These are phyloP conservation scores for Talaromyces sp. DNA, from an alignment of 2,329 filamentous ascomycete species.

Conservation along the genomic window DNA sequence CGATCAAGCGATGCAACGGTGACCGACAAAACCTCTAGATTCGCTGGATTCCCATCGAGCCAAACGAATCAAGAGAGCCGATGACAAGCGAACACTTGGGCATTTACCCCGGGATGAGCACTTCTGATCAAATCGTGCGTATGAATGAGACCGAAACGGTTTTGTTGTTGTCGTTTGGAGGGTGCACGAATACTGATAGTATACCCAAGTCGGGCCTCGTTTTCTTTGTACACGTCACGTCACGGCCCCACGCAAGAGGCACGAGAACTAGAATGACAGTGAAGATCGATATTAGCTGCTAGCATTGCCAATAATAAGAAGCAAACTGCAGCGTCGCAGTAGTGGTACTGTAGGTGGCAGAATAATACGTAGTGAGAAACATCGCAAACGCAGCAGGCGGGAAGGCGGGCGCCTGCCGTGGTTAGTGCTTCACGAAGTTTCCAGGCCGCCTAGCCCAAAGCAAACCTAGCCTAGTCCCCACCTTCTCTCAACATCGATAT, in stretches of 20 bases:
- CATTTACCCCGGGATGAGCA: neutral
- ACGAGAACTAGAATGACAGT: neutral
- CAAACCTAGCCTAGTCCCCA: neutral
- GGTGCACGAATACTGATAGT: neutral
- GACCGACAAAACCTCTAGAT: neutral
- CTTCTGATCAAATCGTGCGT: neutral
- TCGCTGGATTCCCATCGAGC: neutral
- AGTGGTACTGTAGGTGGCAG: neutral
- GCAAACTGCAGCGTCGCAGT: neutral
- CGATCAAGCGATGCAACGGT: neutral
- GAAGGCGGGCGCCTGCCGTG: neutral
- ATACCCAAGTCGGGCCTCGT: neutral
- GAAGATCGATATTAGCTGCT: neutral
- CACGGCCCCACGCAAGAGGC: neutral
- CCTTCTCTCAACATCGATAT: constrained; percentile 1
- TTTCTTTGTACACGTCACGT: neutral
- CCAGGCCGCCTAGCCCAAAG: neutral
- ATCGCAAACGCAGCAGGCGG: neutral
- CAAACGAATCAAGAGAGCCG: neutral
- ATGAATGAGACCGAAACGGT: neutral
- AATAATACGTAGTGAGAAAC: neutral
- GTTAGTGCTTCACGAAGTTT: neutral
- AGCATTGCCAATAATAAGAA: neutral
- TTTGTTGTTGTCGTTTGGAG: neutral
- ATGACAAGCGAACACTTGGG: neutral